Base-by-base conservation (phyloP, 495 filamentous ascomycete species). In the Penicillium samsonianum region DNA sequence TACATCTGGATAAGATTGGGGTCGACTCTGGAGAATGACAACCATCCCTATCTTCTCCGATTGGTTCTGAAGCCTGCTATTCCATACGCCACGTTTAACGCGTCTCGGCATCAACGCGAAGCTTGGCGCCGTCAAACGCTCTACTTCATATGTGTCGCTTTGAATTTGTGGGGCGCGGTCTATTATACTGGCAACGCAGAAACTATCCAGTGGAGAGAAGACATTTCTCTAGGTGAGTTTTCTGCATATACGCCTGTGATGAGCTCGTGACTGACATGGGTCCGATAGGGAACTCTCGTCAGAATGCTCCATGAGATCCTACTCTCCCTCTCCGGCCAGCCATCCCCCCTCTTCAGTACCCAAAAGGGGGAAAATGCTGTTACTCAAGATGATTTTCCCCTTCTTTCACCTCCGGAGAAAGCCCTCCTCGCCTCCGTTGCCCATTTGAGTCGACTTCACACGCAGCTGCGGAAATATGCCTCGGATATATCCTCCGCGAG, bases 261-360 rank as follows among this genome's bases (percentile, higher is more conserved):
- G 19, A 46, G 23, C 41, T 41, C 8, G 55, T 41, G 23, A 16
- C 41, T 53, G 19, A 55, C 12, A 44, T 33, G 30, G 30, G 4
- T 49, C 23, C 19, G 9, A 40, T 58, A 78, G 73, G 41, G 63
- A 72, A 45, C 56, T 60, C 14, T 58, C 67, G 54, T 56, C 73
- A 80, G 70, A 73, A 98, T 98, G 93, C 88, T 98, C 67, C 93
- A 98, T 79, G 94, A 98, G 77, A 87, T 98, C 73, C 83, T 98
- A 63, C 87, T 98, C 69, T 90, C 90, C 67, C 87, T 98, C 70
- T 94, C 91, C 61, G 93, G 93, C 50, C 90, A 96, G 74, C 87
- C 90, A 25, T 97, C 93, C 53, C 86, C 91, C 44, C 84, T 97
- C 63, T 88, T 97, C 74, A 75, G 76, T 57, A 53, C 78, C 60